Evolutionary conservation across 441 rosid species (phyloP), one percentile per base, ranked within the genome.

Genomic region (Geranium incanum): DNA sequence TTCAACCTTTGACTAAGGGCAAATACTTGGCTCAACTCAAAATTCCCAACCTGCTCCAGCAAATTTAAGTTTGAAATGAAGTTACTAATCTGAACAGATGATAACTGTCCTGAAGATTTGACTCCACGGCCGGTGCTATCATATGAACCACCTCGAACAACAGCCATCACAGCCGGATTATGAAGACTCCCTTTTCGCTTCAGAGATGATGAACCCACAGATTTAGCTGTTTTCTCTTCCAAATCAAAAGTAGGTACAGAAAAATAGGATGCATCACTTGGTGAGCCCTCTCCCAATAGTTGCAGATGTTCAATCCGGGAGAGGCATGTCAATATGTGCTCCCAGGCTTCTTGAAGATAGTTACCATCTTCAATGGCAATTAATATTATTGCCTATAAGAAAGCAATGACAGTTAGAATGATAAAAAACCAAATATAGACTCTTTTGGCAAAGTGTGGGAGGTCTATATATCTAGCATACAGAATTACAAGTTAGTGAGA

Each of bases 341-440:
- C 93, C 98, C 99, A 95, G 15, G 99, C 91, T 81, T 95, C 98
- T 77, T 87, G 99, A 78, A 95, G 95, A 77, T 92, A 86, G 72
- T 80, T 91, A 70, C 88, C 84, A 75, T 92, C 93, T 12, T 81
- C 78, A 76, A 89, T 97, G 59, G 90, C 88, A 52, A 95, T 81
- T 68, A 85, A 82, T 77, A 95, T 82, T 70, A 95, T 43, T 7
- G 50, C 11, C 50, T 43, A 43, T 43, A 43, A 43, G 50, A 80
- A 69, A 89, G 93, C 82, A 95, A 82, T 72, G 98, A 93, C 86
- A 7, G 11, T 43, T 43, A 6, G 11, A 6, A 43, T 39, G 43
- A 39, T 39, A 43, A 7, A 43, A 43, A 43, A 43, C 6, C 43
- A 39, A 39, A 39, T 39, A 7, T 39, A 4, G 43, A 43, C 9